Conservation (phyloP, 257 asterid genomes). For the Ehretia macrophylla region DNA sequence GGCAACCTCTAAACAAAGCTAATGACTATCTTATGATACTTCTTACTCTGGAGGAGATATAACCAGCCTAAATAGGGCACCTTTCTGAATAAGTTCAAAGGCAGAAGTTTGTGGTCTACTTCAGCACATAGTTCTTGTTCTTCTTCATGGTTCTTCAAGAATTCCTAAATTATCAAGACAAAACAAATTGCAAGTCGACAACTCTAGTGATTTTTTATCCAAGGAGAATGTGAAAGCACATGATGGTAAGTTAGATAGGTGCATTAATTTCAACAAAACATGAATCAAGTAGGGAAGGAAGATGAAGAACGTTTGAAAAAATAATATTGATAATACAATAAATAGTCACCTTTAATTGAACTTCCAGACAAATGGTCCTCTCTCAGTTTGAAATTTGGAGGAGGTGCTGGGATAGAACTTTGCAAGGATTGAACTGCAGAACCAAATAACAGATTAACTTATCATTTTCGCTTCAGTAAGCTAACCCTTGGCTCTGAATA, state of each 20-base stretch:
- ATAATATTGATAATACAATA: background rate
- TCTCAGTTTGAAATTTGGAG: constrained; percentile 64
- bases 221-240: background rate
- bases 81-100: too few relatives aligned
- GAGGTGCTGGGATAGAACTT: constrained; percentile 67
- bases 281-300: too few relatives aligned
- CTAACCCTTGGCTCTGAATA: background rate
- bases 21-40: too few relatives aligned
- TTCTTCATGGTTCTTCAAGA: too few relatives aligned
- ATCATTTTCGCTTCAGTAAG: background rate
- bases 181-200: too few relatives aligned
- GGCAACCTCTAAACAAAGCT: too few relatives aligned
- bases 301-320: too few relatives aligned
- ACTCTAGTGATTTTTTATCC: background rate
- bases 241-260: background rate
- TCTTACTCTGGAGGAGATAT: too few relatives aligned
- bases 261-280: background rate
- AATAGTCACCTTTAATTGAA: constrained; percentile 66
- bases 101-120: too few relatives aligned
- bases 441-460: constrained; percentile 4
- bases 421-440: constrained; percentile 46
- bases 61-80: too few relatives aligned
- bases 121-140: too few relatives aligned
- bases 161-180: too few relatives aligned
- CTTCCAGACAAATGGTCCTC: constrained; percentile 78